Base-by-base conservation (phyloP, 306 rosid genomes). In the Nissolia schottii region DNA sequence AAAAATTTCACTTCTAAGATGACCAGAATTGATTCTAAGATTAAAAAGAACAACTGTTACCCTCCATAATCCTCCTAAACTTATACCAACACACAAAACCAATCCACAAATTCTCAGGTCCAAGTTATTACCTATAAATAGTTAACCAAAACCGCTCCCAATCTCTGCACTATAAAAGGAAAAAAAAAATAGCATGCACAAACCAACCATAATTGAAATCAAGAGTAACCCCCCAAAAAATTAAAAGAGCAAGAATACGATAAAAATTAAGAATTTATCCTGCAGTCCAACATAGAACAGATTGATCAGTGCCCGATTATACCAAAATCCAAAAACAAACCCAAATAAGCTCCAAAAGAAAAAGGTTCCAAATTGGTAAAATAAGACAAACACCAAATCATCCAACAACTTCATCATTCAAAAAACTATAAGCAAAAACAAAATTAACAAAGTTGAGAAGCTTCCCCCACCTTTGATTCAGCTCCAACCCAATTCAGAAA, bases 381-480 rank as follows among this genome's bases (percentile, higher is more conserved):
- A 23, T 74, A 70, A n/a, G 9, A 55, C 55, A 68, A 73, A 66
- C 13, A 51, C 37, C 25, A 77, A 73, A 70, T 70, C 74, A 82
- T 73, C 80, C 70, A 49, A 58, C 16, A 14, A 24, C 46, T 9
- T 15, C 0, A 48, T 6, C 60, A 62, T 53, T 6, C 10, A 48
- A 51, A 28, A 25, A 29, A 74, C 60, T 0, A n/a, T n/a, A 67
- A 37, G 20, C 40, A 64, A 72, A 59, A 10, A 54, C 3, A 13
- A 23, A 54, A 15, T 6, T 18, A 53, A n/a, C 28, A 32, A 55
- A 43, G 34, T 29, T 6, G 50, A 75, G 23, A 63, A 77, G 9
- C 0, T 53, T 15, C 9, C 74, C 74, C 22, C 35, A 83, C 86
- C 81, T 79, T 22, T 37, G 79, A 75, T 67, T 75, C 73, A 70